Base-by-base conservation (phyloP, 768 basidiomycete species). In the Pisolithus tinctorius region DNA sequence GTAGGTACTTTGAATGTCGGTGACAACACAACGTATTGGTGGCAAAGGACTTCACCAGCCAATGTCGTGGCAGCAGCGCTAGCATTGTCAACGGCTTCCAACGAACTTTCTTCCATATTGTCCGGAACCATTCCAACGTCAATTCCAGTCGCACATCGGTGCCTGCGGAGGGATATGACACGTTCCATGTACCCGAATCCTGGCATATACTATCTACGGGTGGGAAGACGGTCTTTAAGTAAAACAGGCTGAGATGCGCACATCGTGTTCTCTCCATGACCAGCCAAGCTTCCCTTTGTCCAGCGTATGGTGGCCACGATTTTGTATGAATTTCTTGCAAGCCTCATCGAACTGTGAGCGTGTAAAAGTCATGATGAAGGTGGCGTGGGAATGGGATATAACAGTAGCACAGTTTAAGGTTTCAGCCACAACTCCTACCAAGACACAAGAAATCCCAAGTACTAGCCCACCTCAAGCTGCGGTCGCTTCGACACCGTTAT, bases 1-100 rank as follows among this genome's bases (percentile, higher is more conserved):
- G 82, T 77, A 6, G 93, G 93, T 2, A 90, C 88, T 59, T 77
- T 80, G 63, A 86, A 95, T 0, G 87, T 85, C 9, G 84, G 70
- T 26, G 90, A 93, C 63, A 81, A 86, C 30, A 83, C 84, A 48
- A 94, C 70, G 53, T 80, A 84, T 66, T 93, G 85, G 44, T 70
- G 68, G 55, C 74, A 81, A 34, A 65, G 72, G 38, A 87, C 57
- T 39, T 66, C 58, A 48, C 72, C 68, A 27, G 55, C 47, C 48
- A 56, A 40, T 10, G 58, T 44, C 14, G 57, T 7, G 13, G 70
- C 68, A 27, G 66, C 67, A 2, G 78, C 73, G 20, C 20, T 20
- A n/a, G 68, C 70, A 53, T 77, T 74, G 40, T 76, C 68, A 6
- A 50, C 52, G 20, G 42, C 20, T 36, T 68, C 67, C 36, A 58